Evolutionary conservation across 2,329 filamentous ascomycete genomes (phyloP).

Genomic region (Drechslera avenae): DNA sequence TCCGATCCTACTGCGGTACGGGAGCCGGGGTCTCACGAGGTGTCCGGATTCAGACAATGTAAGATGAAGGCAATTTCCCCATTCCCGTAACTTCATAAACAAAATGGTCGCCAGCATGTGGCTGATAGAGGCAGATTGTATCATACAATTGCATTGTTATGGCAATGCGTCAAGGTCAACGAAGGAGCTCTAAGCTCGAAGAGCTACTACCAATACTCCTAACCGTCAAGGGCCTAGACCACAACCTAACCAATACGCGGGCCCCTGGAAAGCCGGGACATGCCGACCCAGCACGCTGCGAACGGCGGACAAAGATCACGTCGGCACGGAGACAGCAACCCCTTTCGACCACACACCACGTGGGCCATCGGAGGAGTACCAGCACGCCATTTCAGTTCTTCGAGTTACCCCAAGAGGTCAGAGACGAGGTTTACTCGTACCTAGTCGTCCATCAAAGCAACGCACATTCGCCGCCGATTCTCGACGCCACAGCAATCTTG

Average conservation of each 20-base stretch:
- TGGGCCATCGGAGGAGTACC: slow-evolving; percentile 3
- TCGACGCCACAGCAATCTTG: slow-evolving; percentile 35
- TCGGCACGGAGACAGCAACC: slow-evolving; percentile 4
- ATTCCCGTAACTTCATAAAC: slow-evolving; percentile 21
- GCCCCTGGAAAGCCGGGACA: neutral
- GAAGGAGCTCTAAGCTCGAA: slow-evolving; percentile 33
- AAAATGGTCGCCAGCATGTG: slow-evolving; percentile 15
- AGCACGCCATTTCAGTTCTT: slow-evolving; percentile 34
- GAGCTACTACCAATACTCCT: slow-evolving; percentile 9
- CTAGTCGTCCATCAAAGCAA: slow-evolving; percentile 27
- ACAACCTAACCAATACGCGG: slow-evolving; percentile 1
- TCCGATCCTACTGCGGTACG: slow-evolving; percentile 23
- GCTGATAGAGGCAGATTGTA: slow-evolving; percentile 25
- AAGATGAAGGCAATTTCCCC: slow-evolving; percentile 22
- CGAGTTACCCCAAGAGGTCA: slow-evolving; percentile 33
- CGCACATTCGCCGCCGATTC: slow-evolving; percentile 14
- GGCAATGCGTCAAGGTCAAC: slow-evolving; percentile 34
- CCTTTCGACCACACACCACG: neutral
- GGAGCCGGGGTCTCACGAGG: slow-evolving; percentile 34
- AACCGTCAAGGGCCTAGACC: slow-evolving; percentile 5
- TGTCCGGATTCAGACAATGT: slow-evolving; percentile 35
- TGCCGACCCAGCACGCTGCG: slow-evolving; percentile 2
- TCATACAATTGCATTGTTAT: slow-evolving; percentile 33
- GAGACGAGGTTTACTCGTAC: slow-evolving; percentile 38
- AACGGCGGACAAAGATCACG: slow-evolving; percentile 3